phyloP scores from a whole-genome alignment of 768 basidiomycete genomes.

The Boletus rubroflammeus region DNA sequence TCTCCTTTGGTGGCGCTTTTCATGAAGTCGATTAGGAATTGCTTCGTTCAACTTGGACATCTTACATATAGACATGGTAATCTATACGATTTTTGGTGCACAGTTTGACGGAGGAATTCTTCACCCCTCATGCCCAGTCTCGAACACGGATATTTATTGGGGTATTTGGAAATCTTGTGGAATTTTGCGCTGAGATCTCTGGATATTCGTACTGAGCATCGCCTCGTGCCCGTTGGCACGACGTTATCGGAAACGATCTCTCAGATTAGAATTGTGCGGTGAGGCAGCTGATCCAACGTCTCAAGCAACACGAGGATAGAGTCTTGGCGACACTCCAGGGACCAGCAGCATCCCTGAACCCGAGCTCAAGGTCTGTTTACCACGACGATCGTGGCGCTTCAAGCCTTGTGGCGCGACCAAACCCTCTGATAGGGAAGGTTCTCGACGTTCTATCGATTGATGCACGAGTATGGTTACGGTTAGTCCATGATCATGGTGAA shows the following conservation, averaged over 20 bases:
- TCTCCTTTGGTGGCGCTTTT: slow-evolving; percentile 77
- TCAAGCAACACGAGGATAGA: not conserved
- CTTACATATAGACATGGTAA: slow-evolving; percentile 27
- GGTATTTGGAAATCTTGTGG: not conserved
- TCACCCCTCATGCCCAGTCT: not conserved
- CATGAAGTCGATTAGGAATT: slow-evolving; percentile 32
- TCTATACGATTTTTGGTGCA: slow-evolving; percentile 20
- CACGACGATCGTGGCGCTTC: not conserved
- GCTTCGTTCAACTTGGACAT: slow-evolving; percentile 15
- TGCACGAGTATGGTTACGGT: not conserved
- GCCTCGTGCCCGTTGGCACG: not conserved
- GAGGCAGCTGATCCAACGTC: not conserved
- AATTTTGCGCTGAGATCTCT: not conserved
- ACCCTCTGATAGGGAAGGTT: not conserved
- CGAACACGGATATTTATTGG: not conserved
- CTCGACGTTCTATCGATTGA: not conserved
- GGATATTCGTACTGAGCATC: not conserved
- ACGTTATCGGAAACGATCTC: not conserved
- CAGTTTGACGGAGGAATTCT: not conserved
- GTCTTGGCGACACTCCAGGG: not conserved
- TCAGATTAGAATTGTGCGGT: not conserved
- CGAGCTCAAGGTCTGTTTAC: slow-evolving; percentile 1
- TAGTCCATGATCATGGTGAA: slow-evolving; percentile 22
- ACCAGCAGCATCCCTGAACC: slow-evolving; percentile 6
- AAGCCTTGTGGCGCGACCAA: not conserved